phyloP scores from a whole-genome alignment of 495 filamentous ascomycete genomes.

The Penicillium lagena region DNA sequence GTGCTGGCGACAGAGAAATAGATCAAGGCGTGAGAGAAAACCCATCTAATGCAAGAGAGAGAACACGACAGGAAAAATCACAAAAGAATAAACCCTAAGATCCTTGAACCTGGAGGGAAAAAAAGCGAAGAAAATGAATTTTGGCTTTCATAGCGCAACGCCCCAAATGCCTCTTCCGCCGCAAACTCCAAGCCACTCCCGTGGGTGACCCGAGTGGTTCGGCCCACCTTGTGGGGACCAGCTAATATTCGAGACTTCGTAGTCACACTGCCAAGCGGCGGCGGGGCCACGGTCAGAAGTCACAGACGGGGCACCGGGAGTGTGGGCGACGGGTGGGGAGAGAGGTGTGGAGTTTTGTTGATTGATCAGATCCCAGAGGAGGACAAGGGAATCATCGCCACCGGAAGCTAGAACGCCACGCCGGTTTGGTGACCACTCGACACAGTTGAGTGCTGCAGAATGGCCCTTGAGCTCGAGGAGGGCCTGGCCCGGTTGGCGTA shows the following conservation, averaged over 20 bases:
- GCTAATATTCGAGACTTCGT: constrained; percentile 90
- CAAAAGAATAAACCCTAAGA: no score
- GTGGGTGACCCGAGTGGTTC: constrained; percentile 55
- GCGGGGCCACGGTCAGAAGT: constrained; percentile 57
- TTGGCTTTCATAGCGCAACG: constrained; percentile 52
- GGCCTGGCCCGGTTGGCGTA: constrained; percentile 93
- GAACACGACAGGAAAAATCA: no score
- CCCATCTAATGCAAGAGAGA: constrained; percentile 15
- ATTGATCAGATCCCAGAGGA: constrained; percentile 90
- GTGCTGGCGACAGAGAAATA: neutral
- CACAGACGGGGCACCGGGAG: constrained; percentile 28
- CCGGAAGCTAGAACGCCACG: constrained; percentile 87
- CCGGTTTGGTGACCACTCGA: constrained; percentile 89
- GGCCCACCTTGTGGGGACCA: constrained; percentile 80
- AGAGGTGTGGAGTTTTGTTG: constrained; percentile 50
- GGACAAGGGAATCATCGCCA: constrained; percentile 82
- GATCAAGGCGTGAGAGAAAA: constrained; percentile 3
- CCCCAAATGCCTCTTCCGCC: constrained; percentile 91
- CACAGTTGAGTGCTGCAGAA: constrained; percentile 74
- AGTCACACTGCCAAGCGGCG: constrained; percentile 89
- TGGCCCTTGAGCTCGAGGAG: constrained; percentile 94
- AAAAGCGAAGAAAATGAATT: constrained; percentile 1
- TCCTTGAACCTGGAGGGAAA: neutral
- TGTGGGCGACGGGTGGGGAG: constrained; percentile 21
- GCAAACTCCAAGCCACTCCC: constrained; percentile 92